phyloP scores from a whole-genome alignment of 768 basidiomycete species.

The Lactarius vividus region DNA sequence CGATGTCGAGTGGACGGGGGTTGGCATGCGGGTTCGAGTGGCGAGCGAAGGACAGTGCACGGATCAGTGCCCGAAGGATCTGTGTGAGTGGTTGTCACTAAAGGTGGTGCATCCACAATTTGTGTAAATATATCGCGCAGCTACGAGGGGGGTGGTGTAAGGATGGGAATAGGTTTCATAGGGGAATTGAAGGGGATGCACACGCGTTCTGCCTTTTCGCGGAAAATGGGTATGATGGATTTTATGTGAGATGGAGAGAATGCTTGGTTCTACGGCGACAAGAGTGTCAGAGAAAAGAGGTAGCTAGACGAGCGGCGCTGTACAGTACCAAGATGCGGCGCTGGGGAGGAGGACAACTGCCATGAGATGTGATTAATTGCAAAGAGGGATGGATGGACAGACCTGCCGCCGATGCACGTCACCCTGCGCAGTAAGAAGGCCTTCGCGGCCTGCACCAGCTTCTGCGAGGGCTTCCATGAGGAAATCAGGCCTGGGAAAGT shows the following conservation, averaged over 20 bases:
- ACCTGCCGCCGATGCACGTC: conserved; percentile 55
- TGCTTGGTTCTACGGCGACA: conserved; percentile 42
- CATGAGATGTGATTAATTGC: background rate
- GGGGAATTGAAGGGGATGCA: conserved; percentile 6
- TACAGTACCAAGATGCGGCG: conserved; percentile 50
- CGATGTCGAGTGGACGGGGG: conserved; percentile 1
- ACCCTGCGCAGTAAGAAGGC: conserved; percentile 53
- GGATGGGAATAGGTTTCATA: background rate
- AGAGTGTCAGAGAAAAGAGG: conserved; percentile 24
- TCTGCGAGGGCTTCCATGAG: conserved; percentile 48
- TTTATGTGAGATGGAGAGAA: conserved; percentile 51
- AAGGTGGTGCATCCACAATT: conserved; percentile 27
- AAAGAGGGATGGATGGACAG: conserved; percentile 23
- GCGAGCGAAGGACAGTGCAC: conserved; percentile 18
- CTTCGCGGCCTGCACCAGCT: conserved; percentile 51
- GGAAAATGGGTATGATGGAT: conserved; percentile 54
- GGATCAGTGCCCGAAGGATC: conserved; percentile 4
- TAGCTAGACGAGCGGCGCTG: conserved; percentile 25
- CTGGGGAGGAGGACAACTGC: conserved; percentile 31
- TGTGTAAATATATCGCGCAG: conserved; percentile 46
- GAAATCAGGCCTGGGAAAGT: conserved; percentile 62
- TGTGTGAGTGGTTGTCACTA: background rate
- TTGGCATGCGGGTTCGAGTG: conserved; percentile 15
- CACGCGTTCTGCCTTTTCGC: conserved; percentile 54
- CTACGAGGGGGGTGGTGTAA: conserved; percentile 32